Percentiles rank a stretch among this genome's conserved stretches.
Conservation (phyloP, 345 rosid genomes). For the Ailanthus altissimus region DNA sequence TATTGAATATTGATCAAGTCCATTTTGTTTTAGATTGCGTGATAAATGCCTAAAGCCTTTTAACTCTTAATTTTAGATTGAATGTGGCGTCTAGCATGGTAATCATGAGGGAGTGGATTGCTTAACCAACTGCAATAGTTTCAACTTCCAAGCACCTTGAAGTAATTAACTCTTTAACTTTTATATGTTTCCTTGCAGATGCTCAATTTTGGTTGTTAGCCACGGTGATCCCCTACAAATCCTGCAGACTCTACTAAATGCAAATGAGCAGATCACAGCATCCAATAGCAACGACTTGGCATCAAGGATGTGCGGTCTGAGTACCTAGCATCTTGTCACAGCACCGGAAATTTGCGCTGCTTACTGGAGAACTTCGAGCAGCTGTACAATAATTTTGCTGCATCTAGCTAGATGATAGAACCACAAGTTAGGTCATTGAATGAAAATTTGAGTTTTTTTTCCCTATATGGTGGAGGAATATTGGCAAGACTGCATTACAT, state of each 20-base stretch:
- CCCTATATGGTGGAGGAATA: too few relatives aligned
- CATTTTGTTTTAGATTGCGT: neutral
- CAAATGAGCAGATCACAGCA: conserved; percentile 43
- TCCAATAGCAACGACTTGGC: conserved; percentile 29
- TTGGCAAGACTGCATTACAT: neutral
- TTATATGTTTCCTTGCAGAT: conserved; percentile 34
- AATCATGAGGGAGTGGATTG: neutral
- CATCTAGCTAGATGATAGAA: neutral
- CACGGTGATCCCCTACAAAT: conserved; percentile 97
- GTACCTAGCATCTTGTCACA: conserved; percentile 63
- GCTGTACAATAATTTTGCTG: conserved; percentile 31
- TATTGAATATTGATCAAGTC: neutral
- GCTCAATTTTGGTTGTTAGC: conserved; percentile 70
- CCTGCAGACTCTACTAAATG: conserved; percentile 65
- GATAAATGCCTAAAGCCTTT: neutral
- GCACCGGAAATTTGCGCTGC: conserved; percentile 74
- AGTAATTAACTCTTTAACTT: neutral
- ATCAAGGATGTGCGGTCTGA: conserved; percentile 46
- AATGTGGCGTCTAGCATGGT: neutral
- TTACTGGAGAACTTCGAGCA: conserved; percentile 72
- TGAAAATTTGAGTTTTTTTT: too few relatives aligned
- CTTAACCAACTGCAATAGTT: neutral
- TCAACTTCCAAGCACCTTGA: neutral
- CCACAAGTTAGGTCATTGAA: neutral
- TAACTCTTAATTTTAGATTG: neutral